Base-by-base conservation (phyloP, 2,329 filamentous ascomycete species). In the Thelonectria blattea region DNA sequence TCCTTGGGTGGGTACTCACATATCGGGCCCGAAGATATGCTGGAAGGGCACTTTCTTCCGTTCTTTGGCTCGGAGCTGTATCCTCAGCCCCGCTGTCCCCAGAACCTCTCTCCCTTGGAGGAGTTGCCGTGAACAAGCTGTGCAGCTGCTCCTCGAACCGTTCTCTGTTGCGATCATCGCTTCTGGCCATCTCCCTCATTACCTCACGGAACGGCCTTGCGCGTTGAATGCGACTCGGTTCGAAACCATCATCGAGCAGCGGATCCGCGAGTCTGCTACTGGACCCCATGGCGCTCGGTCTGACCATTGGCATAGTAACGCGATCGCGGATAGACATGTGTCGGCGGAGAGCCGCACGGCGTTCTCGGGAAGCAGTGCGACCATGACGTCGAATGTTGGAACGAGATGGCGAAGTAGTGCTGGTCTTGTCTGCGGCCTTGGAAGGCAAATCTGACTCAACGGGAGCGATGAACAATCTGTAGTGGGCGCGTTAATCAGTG, bases 391-490 rank as follows among this genome's bases (percentile, higher is more conserved):
- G 75, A 41, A 81, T 80, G n/a, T 74, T 68, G 11, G 79, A 76
- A 50, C 79, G 79, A 46, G 73, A 65, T 41, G 72, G 71, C 22
- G 75, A 75, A 6, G 71, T 63, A 17, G 66, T 57, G 43, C 65
- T 52, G 52, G 42, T 61, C 59, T 75, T 80, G 39, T 68, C 65
- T 24, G 73, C 63, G 34, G 74, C 54, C 63, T 79, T 80, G 48
- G 71, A 65, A 14, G 73, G 67, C 46, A 80, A 56, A 61, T 81
- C 79, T 49, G 80, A 80, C 65, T 81, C 77, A 64, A 80, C 75
- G 34, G 79, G 79, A 39, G 80, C 78, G 54, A 81, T 69, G 63
- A 81, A 83, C 32, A 83, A 72, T 63, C 81, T 83, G 62, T 24
- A 53, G 46, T 43, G 52, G 32, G 37, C 55, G 56, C 34, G 52